Conservation (phyloP, 345 rosid species). For the Melaleuca alternifolia region DNA sequence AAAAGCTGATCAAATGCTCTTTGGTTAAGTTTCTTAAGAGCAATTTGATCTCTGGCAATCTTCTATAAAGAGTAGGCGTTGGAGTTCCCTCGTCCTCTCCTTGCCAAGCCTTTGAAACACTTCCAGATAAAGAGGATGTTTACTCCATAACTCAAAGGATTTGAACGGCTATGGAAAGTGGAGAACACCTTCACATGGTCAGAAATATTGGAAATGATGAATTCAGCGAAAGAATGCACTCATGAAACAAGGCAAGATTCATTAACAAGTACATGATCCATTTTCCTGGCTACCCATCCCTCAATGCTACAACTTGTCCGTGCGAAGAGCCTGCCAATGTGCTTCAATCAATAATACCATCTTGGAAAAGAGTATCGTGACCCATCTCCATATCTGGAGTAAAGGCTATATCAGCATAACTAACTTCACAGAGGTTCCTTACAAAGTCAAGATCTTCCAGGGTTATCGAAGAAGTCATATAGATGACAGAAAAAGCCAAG, state of each 20-base stretch:
- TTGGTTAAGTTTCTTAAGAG: neutral
- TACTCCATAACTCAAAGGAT: neutral
- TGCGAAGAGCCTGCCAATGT: neutral
- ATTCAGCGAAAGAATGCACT: neutral
- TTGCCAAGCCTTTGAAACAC: neutral
- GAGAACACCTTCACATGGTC: neutral
- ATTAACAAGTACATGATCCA: neutral
- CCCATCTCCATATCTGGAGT: neutral
- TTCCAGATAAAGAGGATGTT: neutral
- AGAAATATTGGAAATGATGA: neutral
- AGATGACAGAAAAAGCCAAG: neutral
- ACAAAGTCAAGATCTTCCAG: neutral
- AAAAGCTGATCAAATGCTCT: neutral
- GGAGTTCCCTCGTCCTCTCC: neutral
- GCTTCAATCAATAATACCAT: neutral
- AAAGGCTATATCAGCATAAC: neutral
- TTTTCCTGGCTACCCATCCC: neutral
- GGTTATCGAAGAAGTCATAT: neutral
- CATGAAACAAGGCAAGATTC: neutral
- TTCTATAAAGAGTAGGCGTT: neutral
- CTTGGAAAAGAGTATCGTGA: neutral
- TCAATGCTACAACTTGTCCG: neutral
- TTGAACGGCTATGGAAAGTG: neutral
- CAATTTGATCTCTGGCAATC: neutral
- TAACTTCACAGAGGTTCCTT: neutral